These are phyloP conservation scores for Hanseniaspora thailandica DNA, from an alignment of 805 yeast genomes.

Conservation along the genomic window DNA sequence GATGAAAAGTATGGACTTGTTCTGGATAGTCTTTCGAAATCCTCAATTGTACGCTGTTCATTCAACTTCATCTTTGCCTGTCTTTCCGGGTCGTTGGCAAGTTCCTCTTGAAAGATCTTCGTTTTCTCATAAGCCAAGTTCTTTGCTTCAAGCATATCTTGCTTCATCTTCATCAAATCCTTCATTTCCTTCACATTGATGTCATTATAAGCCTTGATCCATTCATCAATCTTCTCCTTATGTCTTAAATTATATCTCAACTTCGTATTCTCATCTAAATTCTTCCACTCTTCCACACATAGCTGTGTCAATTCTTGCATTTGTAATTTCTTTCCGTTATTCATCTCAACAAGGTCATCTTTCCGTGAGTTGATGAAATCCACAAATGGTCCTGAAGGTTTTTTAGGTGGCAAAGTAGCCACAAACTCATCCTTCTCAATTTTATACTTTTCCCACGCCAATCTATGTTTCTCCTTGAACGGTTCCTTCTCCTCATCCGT, in stretches of 20 bases:
- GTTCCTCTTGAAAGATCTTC: neutral
- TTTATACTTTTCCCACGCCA: constrained; percentile 29
- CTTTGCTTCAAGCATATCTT: neutral
- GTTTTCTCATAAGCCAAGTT: neutral
- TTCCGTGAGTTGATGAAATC: constrained; percentile 29
- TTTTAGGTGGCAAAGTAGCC: constrained; percentile 30
- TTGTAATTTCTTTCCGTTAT: constrained; percentile 16
- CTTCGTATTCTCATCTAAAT: constrained; percentile 2
- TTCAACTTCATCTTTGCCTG: neutral
- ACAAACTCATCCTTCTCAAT: constrained; percentile 29
- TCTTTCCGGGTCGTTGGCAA: neutral
- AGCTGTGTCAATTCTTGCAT: constrained; percentile 28
- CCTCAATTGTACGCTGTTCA: neutral
- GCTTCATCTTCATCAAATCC: neutral
- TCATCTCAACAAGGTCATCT: constrained; percentile 25
- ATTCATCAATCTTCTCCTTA: constrained; percentile 29
- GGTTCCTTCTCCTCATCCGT: constrained; percentile 65
- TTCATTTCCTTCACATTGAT: constrained; percentile 3
- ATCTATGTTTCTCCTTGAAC: constrained; percentile 46
- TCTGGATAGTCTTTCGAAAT: neutral
- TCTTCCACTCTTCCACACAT: constrained; percentile 20
- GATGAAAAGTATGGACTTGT: no score
- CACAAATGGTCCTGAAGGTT: constrained; percentile 31
- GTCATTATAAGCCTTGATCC: constrained; percentile 26
- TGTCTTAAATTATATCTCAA: constrained; percentile 26